phyloP scores from a whole-genome alignment of 768 basidiomycete species.

The Tylopilus rubrobrunneus region DNA sequence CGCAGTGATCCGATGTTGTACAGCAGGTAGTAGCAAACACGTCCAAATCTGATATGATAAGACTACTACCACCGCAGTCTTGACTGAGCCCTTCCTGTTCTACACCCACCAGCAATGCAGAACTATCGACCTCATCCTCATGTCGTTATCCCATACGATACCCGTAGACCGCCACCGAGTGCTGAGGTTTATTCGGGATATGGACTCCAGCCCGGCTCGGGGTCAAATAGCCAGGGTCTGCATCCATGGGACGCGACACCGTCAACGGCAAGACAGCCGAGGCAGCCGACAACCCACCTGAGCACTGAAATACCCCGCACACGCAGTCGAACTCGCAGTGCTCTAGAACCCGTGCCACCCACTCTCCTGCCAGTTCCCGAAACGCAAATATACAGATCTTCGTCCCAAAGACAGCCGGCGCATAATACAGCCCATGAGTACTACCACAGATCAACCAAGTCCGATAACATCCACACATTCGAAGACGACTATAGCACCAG shows the following conservation, averaged over 20 bases:
- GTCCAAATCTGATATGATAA: conserved; percentile 18
- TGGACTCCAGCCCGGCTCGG: conserved; percentile 26
- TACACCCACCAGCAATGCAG: conserved; percentile 19
- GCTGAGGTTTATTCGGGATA: conserved; percentile 29
- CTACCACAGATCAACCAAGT: conserved; percentile 38
- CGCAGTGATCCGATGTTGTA: conserved; percentile 11
- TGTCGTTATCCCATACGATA: conserved; percentile 36
- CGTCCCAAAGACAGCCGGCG: conserved; percentile 32
- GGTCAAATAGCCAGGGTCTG: conserved; percentile 10
- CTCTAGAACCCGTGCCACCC: conserved; percentile 25
- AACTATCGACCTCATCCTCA: conserved; percentile 34
- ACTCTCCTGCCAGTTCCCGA: conserved; percentile 44
- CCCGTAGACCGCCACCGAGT: conserved; percentile 31
- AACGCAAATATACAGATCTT: conserved; percentile 46
- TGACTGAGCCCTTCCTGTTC: background rate
- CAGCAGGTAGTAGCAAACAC: conserved; percentile 9
- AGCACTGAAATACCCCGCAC: conserved; percentile 19
- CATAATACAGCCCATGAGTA: conserved; percentile 20
- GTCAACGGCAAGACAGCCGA: conserved; percentile 24
- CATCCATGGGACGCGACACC: conserved; percentile 35
- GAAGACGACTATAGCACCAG: conserved; percentile 13
- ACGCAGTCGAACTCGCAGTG: conserved; percentile 38
- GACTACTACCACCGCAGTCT: background rate
- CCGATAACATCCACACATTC: conserved; percentile 31
- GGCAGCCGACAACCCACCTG: conserved; percentile 19